Conservation (phyloP, 495 filamentous ascomycete genomes). For the Choiromyces venosus region DNA sequence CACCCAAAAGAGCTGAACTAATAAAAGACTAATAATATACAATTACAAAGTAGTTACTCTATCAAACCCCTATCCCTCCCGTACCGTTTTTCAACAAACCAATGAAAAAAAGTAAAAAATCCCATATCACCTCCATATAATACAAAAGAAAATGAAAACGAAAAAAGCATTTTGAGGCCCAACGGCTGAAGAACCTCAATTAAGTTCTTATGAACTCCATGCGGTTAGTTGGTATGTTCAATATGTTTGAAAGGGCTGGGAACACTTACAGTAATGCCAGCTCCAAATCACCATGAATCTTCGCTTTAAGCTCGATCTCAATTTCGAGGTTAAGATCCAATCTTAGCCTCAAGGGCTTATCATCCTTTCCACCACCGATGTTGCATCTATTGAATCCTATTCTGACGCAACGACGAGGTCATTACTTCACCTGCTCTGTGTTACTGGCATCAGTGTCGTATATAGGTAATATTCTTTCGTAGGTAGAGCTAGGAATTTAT, state of each 20-base stretch:
- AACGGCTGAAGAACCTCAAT: neutral
- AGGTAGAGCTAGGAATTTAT: neutral
- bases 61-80: neutral
- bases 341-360: constrained; percentile 61
- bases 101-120: neutral
- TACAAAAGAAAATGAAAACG: neutral
- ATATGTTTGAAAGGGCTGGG: neutral
- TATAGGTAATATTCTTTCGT: neutral
- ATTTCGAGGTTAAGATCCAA: constrained; percentile 85
- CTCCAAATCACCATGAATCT: constrained; percentile 86
- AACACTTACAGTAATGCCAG: constrained; percentile 71
- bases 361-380: constrained; percentile 39
- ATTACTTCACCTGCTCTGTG: neutral
- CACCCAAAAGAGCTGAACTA: neutral
- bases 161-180: no score
- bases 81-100: neutral
- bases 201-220: constrained; percentile 12
- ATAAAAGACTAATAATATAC: neutral
- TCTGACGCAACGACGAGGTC: neutral
- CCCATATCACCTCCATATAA: neutral
- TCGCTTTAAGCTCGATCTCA: constrained; percentile 86
- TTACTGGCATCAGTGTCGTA: neutral
- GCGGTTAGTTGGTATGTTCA: neutral
- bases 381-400: neutral
- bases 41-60: neutral